These are phyloP conservation scores for Epichloe bromicola DNA, from an alignment of 2,329 filamentous ascomycete species.

Conservation along the genomic window DNA sequence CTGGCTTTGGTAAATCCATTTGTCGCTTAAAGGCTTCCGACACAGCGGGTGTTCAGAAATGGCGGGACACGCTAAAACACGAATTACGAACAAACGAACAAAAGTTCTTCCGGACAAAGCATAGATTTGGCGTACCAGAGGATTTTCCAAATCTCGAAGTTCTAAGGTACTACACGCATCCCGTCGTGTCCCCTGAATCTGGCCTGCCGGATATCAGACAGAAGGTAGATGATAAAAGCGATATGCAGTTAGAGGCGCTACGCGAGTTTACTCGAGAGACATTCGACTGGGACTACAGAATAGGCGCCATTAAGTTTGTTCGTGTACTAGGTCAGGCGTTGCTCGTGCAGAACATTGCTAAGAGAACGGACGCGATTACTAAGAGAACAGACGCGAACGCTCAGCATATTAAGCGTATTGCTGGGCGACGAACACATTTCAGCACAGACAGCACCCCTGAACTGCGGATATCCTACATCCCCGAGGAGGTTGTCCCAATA, in stretches of 20 bases:
- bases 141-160: constrained; percentile 70
- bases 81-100: constrained; percentile 77
- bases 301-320: constrained; percentile 75
- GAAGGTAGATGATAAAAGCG: constrained; percentile 12
- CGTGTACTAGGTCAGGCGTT: constrained; percentile 66
- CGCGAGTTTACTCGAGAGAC: constrained; percentile 64
- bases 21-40: constrained; percentile 53
- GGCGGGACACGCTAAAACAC: constrained; percentile 59
- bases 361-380: constrained; percentile 23
- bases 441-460: constrained; percentile 66
- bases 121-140: constrained; percentile 63
- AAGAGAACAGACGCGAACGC: constrained; percentile 18
- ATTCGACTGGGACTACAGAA: constrained; percentile 73
- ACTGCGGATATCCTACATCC: constrained; percentile 65
- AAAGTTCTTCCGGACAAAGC: constrained; percentile 64
- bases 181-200: constrained; percentile 61
- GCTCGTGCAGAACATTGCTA: constrained; percentile 44
- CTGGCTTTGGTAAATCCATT: constrained; percentile 69
- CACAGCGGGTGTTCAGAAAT: constrained; percentile 44
- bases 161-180: constrained; percentile 76
- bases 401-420: constrained; percentile 51
- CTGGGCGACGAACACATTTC: constrained; percentile 54
- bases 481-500: constrained; percentile 63
- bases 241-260: constrained; percentile 34
- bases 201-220: constrained; percentile 14